Conservation (phyloP, 129 eudicot species). For the Arctium lappa region DNA sequence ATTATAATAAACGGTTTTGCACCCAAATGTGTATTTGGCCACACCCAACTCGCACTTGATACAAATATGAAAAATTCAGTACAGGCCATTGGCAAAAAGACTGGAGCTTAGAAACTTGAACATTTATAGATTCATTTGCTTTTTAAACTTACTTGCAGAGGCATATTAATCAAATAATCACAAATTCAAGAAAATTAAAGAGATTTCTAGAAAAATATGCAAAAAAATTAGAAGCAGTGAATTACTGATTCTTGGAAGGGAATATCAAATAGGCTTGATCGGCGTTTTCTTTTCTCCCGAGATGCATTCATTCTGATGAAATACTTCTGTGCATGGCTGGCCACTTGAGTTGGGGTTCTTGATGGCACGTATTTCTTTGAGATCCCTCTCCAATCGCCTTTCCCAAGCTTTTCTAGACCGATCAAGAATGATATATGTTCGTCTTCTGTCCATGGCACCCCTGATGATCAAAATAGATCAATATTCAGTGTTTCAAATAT, state of each 20-base stretch:
- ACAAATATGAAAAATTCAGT: too few relatives aligned
- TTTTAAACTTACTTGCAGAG: background rate
- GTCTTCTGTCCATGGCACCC: conserved; percentile 51
- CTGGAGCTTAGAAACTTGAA: too few relatives aligned
- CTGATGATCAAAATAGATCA: conserved; percentile 30
- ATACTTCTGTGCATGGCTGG: conserved; percentile 77
- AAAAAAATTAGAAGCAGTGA: background rate
- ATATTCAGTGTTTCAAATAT: background rate
- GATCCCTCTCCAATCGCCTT: conserved; percentile 65
- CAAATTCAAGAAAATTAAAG: background rate
- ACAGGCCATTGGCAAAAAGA: too few relatives aligned
- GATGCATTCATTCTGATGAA: conserved; percentile 32
- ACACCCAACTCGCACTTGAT: too few relatives aligned
- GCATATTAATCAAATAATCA: background rate
- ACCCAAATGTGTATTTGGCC: background rate
- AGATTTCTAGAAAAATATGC: background rate
- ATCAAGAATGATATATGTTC: conserved; percentile 52
- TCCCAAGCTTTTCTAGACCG: conserved; percentile 55
- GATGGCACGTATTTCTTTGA: conserved; percentile 47
- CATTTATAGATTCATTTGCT: background rate
- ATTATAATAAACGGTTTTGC: background rate
- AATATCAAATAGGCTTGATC: conserved; percentile 62
- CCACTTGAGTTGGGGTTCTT: conserved; percentile 71
- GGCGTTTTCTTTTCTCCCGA: conserved; percentile 39
- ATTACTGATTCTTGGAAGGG: conserved; percentile 39